Percentiles rank a stretch among this genome's conserved stretches.
phyloP scores from a whole-genome alignment of 176 grass and related monocot genomes.

The Triticum dicoccoides region DNA sequence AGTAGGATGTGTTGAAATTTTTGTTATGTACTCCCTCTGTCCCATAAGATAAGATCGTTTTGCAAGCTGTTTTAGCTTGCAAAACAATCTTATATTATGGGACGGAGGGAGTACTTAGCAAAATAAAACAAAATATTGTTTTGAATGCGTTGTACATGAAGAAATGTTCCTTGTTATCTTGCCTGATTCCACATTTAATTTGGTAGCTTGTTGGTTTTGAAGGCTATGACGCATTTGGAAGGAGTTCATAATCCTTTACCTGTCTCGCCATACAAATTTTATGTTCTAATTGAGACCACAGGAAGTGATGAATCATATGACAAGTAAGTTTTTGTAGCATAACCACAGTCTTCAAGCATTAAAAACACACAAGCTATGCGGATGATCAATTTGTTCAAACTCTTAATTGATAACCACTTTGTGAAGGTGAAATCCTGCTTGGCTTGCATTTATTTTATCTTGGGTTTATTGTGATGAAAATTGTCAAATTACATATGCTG shows the following conservation, averaged over 20 bases:
- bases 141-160: background rate
- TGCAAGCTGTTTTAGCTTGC: too few species aligned
- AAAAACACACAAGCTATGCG: background rate
- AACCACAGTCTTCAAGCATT: background rate
- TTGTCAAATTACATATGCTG: background rate
- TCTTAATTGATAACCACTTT: background rate
- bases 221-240: constrained; percentile 85
- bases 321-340: constrained; percentile 57
- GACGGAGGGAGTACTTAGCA: background rate
- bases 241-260: constrained; percentile 85
- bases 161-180: constrained; percentile 18
- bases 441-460: background rate
- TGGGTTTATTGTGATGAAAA: constrained; percentile 9
- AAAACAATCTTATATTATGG: too few species aligned
- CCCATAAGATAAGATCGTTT: too few species aligned
- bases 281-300: constrained; percentile 90
- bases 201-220: constrained; percentile 40
- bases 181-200: constrained; percentile 29
- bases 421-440: background rate
- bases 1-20: background rate
- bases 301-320: constrained; percentile 93
- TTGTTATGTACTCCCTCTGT: background rate
- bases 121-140: background rate
- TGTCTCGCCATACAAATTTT: constrained; percentile 61
- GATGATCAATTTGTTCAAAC: background rate